Conservation (phyloP, 192 early-diverging fungal genomes). For the Coemansia sp. region DNA sequence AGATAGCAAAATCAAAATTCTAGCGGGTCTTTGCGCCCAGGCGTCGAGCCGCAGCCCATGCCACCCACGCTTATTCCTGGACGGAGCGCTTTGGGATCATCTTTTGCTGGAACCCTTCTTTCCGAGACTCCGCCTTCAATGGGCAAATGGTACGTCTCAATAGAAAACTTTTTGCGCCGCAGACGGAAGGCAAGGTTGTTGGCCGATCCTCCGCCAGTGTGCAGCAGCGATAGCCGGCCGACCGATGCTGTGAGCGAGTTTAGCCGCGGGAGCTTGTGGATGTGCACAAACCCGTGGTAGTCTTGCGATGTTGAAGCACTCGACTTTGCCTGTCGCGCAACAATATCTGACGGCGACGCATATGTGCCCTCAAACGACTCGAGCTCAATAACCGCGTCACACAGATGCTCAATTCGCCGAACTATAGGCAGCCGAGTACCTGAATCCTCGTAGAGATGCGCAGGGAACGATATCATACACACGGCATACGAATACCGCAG, state of each 20-base stretch:
- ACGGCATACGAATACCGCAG: constrained; percentile 74
- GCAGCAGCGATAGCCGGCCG: constrained; percentile 66
- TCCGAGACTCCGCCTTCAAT: constrained; percentile 84
- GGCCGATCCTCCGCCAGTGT: constrained; percentile 53
- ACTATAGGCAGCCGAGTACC: constrained; percentile 55
- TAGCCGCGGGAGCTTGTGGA: constrained; percentile 75
- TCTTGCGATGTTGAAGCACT: constrained; percentile 60
- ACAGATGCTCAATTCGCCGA: constrained; percentile 71
- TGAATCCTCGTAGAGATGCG: constrained; percentile 65
- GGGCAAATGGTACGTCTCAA: constrained; percentile 93
- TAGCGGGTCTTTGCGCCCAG: constrained; percentile 49
- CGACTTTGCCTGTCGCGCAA: constrained; percentile 56
- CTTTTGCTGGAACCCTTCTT: constrained; percentile 50
- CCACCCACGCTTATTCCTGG: constrained; percentile 9
- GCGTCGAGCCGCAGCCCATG: constrained; percentile 51
- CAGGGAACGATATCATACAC: constrained; percentile 79
- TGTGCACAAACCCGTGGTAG: constrained; percentile 88
- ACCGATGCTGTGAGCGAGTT: constrained; percentile 73
- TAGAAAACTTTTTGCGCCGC: constrained; percentile 83
- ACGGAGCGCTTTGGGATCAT: constrained; percentile 14
- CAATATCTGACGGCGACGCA: constrained; percentile 40
- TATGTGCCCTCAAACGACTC: constrained; percentile 87
- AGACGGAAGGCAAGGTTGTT: constrained; percentile 87
- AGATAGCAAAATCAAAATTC: constrained; percentile 43
- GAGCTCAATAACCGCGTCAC: constrained; percentile 84